phyloP scores from a whole-genome alignment of 129 eudicot species.

The Flaveria brownii region DNA sequence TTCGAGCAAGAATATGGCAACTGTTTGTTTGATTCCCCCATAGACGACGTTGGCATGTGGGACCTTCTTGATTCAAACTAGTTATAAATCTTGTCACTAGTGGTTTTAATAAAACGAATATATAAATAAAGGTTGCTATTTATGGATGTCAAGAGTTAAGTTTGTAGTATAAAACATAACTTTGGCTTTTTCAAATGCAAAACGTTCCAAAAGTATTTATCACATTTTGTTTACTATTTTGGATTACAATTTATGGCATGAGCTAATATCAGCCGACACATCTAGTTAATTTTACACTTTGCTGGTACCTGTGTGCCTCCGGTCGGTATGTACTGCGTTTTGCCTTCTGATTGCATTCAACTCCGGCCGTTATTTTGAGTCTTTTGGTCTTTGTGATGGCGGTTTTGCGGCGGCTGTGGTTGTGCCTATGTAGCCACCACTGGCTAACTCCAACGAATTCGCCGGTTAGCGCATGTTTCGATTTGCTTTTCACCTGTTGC shows the following conservation, averaged over 20 bases:
- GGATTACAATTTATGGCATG: not conserved
- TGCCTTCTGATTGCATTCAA: no score
- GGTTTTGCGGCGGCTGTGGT: no score
- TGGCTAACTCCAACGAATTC: no score
- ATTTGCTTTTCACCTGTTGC: no score
- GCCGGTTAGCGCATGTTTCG: no score
- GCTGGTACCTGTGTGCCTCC: no score
- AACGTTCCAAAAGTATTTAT: not conserved
- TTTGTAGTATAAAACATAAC: not conserved
- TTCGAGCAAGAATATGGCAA: slow-evolving; percentile 4
- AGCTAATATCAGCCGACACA: not conserved
- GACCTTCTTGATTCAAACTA: slow-evolving; percentile 14
- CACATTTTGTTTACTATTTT: not conserved
- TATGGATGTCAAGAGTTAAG: not conserved
- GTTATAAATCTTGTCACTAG: not conserved
- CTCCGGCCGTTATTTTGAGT: no score
- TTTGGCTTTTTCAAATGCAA: not conserved
- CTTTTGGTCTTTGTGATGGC: no score
- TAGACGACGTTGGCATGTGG: slow-evolving; percentile 23
- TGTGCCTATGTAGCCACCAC: no score
- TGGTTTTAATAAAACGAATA: not conserved
- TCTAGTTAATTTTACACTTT: not conserved
- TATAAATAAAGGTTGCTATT: not conserved
- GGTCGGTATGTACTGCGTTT: no score
- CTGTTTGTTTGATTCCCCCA: slow-evolving; percentile 16